Base-by-base conservation (phyloP, 1,284 basidiomycete genomes). In the Trametes hirsuta region DNA sequence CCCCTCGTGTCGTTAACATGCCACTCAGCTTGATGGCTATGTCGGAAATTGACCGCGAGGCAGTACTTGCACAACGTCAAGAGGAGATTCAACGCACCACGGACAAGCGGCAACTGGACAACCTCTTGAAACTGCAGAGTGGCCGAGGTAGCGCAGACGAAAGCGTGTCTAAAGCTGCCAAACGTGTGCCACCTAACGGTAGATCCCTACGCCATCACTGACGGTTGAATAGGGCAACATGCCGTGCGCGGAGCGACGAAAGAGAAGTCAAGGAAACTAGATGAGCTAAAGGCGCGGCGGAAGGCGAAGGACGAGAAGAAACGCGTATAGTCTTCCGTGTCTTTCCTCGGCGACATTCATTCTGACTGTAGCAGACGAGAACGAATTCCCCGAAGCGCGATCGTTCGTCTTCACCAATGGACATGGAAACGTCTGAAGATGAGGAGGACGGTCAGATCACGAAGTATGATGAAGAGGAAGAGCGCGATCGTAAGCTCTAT, bases 11-110 rank as follows among this genome's bases (percentile, higher is more conserved):
- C 58, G 30, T 48, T 68, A 12, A 66, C 40, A 34, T 44, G 41
- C 49, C 45, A 35, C 30, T 63, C 71, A 97, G 95, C 53, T 79
- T 98, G 42, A 78, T 94, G 69, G 74, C 79, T 34, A 82, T 97
- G 82, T 85, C 90, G 41, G 95, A 98, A 75, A 82, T 97, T 63
- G 91, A 96, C 63, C 85, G 96, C 47, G 95, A 98, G 74, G 86
- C 87, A 25, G 90, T 94, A 53, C 81, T 98, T 12, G 88, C 92
- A 0, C 79, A 85, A 54, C 86, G 95, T 8, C 79, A 86, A 47
- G 94, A 95, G 61, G 88, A 95, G 74, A 85, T 91, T 76, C 90
- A 94, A 71, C 83, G 86, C 64, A 81, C 87, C 59, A 82, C 87
- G 66, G 92, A 95, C 75, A 85, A 87, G 68, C 81, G 84, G 48